These are phyloP conservation scores for Trichoderma oligosporum DNA, from an alignment of 2,329 filamentous ascomycete species.

Conservation along the genomic window DNA sequence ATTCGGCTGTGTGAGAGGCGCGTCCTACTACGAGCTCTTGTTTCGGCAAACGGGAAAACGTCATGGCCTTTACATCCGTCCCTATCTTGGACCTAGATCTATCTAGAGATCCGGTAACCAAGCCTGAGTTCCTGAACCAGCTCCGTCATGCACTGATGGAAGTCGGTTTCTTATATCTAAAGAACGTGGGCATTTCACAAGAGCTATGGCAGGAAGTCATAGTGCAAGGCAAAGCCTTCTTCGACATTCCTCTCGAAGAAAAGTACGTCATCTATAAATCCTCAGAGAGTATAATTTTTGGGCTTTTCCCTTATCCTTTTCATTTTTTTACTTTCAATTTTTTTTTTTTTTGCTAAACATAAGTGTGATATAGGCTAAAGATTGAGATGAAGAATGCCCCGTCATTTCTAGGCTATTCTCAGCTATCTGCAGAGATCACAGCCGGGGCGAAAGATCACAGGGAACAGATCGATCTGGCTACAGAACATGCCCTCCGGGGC, in stretches of 20 bases:
- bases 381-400: slow-evolving; percentile 72
- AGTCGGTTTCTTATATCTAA: slow-evolving; percentile 84
- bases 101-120: slow-evolving; percentile 60
- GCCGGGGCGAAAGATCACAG: slow-evolving; percentile 73
- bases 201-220: slow-evolving; percentile 64
- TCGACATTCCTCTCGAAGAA: slow-evolving; percentile 70
- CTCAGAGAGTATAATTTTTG: too few relatives aligned
- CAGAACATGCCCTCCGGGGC: slow-evolving; percentile 64
- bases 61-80: slow-evolving; percentile 69
- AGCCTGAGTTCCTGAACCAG: slow-evolving; percentile 66
- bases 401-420: slow-evolving; percentile 68
- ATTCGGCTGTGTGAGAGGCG: neutral
- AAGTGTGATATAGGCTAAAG: slow-evolving; percentile 44
- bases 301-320: too few relatives aligned
- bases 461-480: slow-evolving; percentile 84
- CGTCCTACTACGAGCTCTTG: neutral
- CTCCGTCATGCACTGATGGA: slow-evolving; percentile 74
- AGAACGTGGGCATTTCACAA: slow-evolving; percentile 70
- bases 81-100: slow-evolving; percentile 73
- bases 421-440: slow-evolving; percentile 65
- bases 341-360: neutral
- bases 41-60: neutral
- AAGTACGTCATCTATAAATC: too few relatives aligned
- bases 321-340: too few relatives aligned
- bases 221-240: slow-evolving; percentile 66